A percentile compares a stretch with the other conserved stretches of the same genome.
These are phyloP conservation scores for Mycena filopes DNA, from an alignment of 768 basidiomycete genomes.

Conservation along the genomic window DNA sequence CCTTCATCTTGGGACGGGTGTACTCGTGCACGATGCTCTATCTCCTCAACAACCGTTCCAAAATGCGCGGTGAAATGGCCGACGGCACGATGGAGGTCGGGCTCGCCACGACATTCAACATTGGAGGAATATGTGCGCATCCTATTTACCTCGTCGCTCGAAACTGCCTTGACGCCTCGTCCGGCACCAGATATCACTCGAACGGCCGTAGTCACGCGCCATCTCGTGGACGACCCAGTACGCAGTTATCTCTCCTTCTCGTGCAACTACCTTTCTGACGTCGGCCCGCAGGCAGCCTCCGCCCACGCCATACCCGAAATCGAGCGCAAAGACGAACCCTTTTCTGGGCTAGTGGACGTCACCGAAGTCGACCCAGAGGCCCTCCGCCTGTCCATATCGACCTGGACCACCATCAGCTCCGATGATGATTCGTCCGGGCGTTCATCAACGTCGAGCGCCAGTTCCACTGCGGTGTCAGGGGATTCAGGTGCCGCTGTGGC, in stretches of 20 bases:
- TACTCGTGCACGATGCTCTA: constrained; percentile 26
- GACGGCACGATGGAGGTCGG: constrained; percentile 13
- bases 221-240: neutral
- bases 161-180: no score
- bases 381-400: constrained; percentile 1
- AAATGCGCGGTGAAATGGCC: constrained; percentile 16
- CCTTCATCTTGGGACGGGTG: constrained; percentile 14
- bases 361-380: neutral
- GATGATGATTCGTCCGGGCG: neutral
- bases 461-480: neutral
- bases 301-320: neutral
- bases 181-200: constrained; percentile 19
- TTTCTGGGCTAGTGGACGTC: constrained; percentile 1
- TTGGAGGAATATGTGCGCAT: constrained; percentile 17
- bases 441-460: neutral
- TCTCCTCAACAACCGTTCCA: constrained; percentile 22
- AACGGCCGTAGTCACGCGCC: constrained; percentile 2
- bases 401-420: neutral
- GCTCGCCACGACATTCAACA: constrained; percentile 5
- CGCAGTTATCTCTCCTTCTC: neutral
- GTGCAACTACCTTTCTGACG: neutral
- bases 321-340: constrained; percentile 3
- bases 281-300: neutral
- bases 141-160: neutral
- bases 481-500: no score